Conservation (phyloP, 139 green algal genomes). For the Parachlorella kessleri region DNA sequence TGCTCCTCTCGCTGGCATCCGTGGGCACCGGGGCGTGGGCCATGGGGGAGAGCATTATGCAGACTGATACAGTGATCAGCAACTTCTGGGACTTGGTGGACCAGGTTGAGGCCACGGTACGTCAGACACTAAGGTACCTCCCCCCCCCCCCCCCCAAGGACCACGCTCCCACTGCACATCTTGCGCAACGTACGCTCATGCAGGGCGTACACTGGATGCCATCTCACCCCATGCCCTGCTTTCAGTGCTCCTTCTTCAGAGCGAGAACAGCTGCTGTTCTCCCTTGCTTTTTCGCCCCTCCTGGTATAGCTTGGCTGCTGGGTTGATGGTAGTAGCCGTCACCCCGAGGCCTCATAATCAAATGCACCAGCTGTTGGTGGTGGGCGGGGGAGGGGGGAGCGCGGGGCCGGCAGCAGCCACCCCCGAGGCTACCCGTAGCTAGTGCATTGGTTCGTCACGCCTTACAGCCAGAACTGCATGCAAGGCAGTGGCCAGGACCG, state of each 20-base stretch:
- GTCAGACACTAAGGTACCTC: background rate
- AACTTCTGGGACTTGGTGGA: background rate
- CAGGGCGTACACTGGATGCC: background rate
- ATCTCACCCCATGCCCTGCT: background rate
- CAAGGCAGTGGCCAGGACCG: background rate
- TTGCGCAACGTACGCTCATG: too few species aligned
- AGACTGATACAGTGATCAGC: background rate
- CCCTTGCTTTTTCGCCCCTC: background rate
- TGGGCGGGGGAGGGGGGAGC: too few species aligned
- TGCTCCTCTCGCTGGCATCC: background rate
- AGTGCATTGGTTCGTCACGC: background rate
- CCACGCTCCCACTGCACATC: too few species aligned
- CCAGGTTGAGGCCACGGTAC: background rate
- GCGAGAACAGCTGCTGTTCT: background rate
- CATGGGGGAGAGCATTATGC: background rate
- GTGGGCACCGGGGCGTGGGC: background rate
- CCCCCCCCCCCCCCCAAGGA: too few species aligned
- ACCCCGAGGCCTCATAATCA: too few species aligned
- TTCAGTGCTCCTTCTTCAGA: background rate
- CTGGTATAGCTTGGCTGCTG: too few species aligned
- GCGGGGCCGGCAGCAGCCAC: too few species aligned
- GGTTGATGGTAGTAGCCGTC: too few species aligned
- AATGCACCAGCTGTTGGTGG: too few species aligned
- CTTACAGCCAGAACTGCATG: background rate
- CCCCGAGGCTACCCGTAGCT: too few species aligned